Percentiles rank a stretch among this genome's conserved stretches.
Conservation (phyloP, 148 eudicot genomes). For the Vaccinium vitisidaea region DNA sequence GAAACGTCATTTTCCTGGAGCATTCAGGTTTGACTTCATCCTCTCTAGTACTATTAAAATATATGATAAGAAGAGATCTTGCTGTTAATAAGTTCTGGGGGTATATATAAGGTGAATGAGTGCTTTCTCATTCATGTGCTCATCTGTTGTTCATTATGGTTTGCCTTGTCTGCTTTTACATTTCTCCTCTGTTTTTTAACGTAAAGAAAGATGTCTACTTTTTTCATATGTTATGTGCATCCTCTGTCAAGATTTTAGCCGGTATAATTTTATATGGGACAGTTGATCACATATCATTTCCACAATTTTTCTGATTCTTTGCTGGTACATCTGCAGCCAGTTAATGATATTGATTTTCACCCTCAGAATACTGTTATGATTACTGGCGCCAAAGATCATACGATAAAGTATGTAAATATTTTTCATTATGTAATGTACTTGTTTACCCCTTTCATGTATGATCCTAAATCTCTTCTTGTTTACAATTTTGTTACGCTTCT, state of each 20-base stretch:
- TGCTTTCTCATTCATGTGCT: background rate
- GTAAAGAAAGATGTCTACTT: background rate
- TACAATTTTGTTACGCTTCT: background rate
- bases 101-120: background rate
- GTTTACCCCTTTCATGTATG: background rate
- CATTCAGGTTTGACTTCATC: background rate
- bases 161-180: background rate
- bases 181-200: background rate
- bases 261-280: background rate
- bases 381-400: conserved; percentile 84
- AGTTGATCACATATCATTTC: background rate
- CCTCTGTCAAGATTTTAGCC: background rate
- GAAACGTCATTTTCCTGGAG: background rate
- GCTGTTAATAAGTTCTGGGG: background rate
- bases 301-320: background rate
- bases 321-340: conserved; percentile 55
- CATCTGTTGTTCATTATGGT: background rate
- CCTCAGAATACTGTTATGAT: conserved; percentile 69
- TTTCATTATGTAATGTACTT: background rate
- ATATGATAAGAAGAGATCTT: background rate
- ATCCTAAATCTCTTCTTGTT: conserved; percentile 2
- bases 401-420: conserved; percentile 54
- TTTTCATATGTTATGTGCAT: background rate
- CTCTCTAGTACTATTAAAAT: background rate
- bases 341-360: conserved; percentile 91